Evolutionary conservation across 106 monocot species (phyloP).

Genomic region (Dioscorea dumetorum): DNA sequence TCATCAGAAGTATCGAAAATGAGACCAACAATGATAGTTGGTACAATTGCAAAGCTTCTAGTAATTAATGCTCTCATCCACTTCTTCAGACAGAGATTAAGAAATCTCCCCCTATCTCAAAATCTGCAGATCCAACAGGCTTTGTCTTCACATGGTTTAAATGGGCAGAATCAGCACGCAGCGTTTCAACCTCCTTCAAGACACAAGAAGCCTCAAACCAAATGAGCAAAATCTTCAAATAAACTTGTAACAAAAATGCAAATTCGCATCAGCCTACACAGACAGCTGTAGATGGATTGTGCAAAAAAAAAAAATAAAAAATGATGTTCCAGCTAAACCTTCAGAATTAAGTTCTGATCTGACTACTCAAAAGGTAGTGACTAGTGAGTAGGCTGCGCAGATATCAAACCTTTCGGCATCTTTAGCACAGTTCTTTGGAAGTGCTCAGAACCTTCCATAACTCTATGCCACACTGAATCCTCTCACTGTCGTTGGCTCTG

Average conservation of each 20-base stretch:
- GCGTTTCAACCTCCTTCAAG: slow-evolving; percentile 9
- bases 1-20: slow-evolving; percentile 62
- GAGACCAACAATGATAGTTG: slow-evolving; percentile 70
- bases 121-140: neutral
- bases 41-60: slow-evolving; percentile 75
- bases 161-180: neutral
- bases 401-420: slow-evolving; percentile 79
- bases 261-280: neutral
- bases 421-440: slow-evolving; percentile 62
- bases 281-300: neutral
- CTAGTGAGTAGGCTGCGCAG: slow-evolving; percentile 60
- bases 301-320: too few species aligned
- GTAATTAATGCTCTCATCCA: slow-evolving; percentile 75
- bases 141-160: neutral
- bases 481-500: slow-evolving; percentile 11
- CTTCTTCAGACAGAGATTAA: slow-evolving; percentile 77
- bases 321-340: slow-evolving; percentile 4
- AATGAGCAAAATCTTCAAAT: neutral
- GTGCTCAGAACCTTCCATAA: slow-evolving; percentile 31
- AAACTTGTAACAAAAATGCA: neutral
- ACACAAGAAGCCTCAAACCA: neutral
- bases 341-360: slow-evolving; percentile 10
- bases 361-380: slow-evolving; percentile 35
- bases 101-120: slow-evolving; percentile 18
- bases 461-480: slow-evolving; percentile 42